Evolutionary conservation across 805 yeast species (phyloP).

Genomic region (Danielia oregonensis): DNA sequence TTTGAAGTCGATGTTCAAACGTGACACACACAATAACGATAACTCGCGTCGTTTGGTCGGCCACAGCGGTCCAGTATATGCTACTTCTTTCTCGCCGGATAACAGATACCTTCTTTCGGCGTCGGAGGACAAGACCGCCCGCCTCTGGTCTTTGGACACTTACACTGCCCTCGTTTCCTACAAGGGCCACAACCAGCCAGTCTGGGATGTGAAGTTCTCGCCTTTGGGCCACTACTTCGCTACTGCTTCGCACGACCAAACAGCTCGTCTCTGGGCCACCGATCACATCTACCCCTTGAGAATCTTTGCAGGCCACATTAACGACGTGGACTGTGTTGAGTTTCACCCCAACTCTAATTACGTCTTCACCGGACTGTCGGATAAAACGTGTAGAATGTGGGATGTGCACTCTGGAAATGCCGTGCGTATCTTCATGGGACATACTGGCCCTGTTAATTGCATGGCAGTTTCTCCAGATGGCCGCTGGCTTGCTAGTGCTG

Average conservation of each 20-base stretch:
- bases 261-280: conserved; percentile 96
- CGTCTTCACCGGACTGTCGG: conserved; percentile 91
- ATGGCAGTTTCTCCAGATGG: conserved; percentile 96
- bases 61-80: conserved; percentile 92
- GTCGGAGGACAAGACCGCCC: conserved; percentile 88
- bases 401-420: conserved; percentile 85
- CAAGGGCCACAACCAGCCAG: conserved; percentile 93
- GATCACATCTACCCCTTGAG: conserved; percentile 96
- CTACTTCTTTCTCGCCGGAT: conserved; percentile 87
- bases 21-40: conserved; percentile 47
- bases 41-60: conserved; percentile 68
- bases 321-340: conserved; percentile 91
- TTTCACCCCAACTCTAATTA: conserved; percentile 97
- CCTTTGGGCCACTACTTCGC: conserved; percentile 97
- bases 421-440: conserved; percentile 90
- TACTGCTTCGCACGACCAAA: conserved; percentile 97
- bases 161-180: conserved; percentile 87
- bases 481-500: conserved; percentile 91
- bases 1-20: conserved; percentile 55
- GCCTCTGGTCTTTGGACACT: conserved; percentile 93
- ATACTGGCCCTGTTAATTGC: conserved; percentile 81
- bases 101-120: conserved; percentile 73
- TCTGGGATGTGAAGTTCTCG: conserved; percentile 94
- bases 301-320: conserved; percentile 94
- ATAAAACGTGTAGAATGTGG: conserved; percentile 98